Evolutionary conservation across 2,329 filamentous ascomycete genomes (phyloP), one percentile per base, ranked within the genome.

Genomic region (Salinomyces thailandicus): DNA sequence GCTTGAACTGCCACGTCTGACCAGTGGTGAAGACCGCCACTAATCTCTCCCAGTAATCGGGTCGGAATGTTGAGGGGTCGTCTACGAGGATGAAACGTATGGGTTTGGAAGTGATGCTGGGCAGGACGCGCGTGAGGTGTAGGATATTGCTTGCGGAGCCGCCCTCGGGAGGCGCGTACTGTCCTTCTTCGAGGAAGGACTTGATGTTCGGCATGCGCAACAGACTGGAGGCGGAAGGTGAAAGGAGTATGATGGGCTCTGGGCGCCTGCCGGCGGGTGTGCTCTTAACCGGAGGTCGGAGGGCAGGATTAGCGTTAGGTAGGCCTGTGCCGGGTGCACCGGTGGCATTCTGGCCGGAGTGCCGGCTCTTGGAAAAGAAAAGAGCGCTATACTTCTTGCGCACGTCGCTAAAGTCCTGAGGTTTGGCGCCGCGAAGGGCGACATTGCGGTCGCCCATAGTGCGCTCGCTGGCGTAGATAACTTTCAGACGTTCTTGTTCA

Each of bases 1-100:
- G 83, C 65, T 95, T 94, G 67, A 98, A 98, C 63, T 98, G 91
- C 91, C 91, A 98, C 7, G 81, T 79, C 65, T 98, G 91, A 20
- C 91, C 91, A 0, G 91, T 98, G 0, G 91, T 98, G 64, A 98
- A 96, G 39, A 98, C 87, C 9, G 84, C 91, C 2, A 95, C 91
- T 5, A 98, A 82, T 35, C 87, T 79, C 53, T 80, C 80, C 91
- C 91, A 98, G 68, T 96, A 95, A 57, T 96, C 87, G 0, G 91
- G 91, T 60, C 94, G 93, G 73, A 98, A 98, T 60, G 91, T 82
- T 56, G 93, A 81, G 0, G 87, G 83, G 13, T 80, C 81, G 60
- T 98, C 91, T 36, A 96, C 89, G 26, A 98, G 77, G 56, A 96
- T 93, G 68, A 98, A 98, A 31, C 87, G 84, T 54, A 91, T 77